Conservation (phyloP, 2,329 filamentous ascomycete genomes). For the Anisogramma anomala region DNA sequence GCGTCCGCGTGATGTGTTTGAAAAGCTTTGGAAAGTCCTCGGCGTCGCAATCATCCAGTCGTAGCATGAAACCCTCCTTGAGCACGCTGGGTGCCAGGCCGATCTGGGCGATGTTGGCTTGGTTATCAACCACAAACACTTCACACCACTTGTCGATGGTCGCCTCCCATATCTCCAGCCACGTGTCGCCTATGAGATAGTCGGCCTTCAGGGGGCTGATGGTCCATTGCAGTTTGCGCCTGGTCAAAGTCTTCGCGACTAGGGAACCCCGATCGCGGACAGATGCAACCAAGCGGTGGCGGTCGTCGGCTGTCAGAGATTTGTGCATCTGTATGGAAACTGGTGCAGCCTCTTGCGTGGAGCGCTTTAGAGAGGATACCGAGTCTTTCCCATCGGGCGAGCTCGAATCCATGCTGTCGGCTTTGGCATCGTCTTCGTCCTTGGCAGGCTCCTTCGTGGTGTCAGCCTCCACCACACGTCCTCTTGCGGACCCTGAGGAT, state of each 20-base stretch:
- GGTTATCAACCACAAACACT: constrained; percentile 6
- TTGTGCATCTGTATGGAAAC: background rate
- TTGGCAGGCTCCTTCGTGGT: background rate
- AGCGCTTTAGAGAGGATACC: background rate
- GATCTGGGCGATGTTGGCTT: constrained; percentile 3
- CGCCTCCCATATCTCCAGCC: constrained; percentile 10
- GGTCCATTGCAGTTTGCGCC: background rate
- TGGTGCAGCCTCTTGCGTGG: background rate
- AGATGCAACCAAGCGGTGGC: constrained; percentile 3
- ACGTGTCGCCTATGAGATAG: constrained; percentile 7
- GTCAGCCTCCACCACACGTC: background rate
- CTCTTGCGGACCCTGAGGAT: background rate
- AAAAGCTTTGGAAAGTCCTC: background rate
- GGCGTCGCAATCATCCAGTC: background rate
- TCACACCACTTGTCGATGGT: constrained; percentile 8
- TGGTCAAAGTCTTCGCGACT: background rate
- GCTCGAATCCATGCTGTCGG: background rate
- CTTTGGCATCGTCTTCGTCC: constrained; percentile 3
- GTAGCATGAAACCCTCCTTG: background rate
- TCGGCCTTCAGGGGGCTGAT: constrained; percentile 6
- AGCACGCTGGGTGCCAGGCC: constrained; percentile 5
- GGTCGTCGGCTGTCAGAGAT: constrained; percentile 3
- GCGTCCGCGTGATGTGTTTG: background rate
- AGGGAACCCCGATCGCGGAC: background rate
- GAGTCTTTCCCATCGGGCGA: constrained; percentile 3